Evolutionary conservation across 1,139 yeast species (phyloP).

Genomic region (Diutina scorzettiae): DNA sequence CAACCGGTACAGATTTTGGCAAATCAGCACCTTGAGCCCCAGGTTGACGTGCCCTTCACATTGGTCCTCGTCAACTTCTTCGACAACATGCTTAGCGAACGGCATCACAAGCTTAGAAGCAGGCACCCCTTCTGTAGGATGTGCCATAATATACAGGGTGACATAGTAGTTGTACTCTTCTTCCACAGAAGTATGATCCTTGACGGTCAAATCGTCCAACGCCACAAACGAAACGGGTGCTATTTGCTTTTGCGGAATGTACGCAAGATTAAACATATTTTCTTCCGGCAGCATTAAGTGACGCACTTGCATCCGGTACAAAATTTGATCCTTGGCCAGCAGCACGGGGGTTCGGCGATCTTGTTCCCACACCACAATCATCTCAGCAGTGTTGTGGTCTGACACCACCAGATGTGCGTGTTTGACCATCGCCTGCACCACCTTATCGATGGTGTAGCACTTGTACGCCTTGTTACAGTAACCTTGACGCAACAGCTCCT

Average conservation of each 20-base stretch:
- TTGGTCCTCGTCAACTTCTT: constrained; percentile 43
- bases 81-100: constrained; percentile 52
- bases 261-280: constrained; percentile 81
- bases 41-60: constrained; percentile 60
- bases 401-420: constrained; percentile 73
- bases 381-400: constrained; percentile 75
- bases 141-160: constrained; percentile 86
- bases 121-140: constrained; percentile 95
- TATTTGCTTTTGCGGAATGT: constrained; percentile 37
- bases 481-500: constrained; percentile 90
- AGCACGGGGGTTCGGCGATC: constrained; percentile 58
- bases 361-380: constrained; percentile 66
- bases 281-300: constrained; percentile 74
- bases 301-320: constrained; percentile 83
- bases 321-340: constrained; percentile 76
- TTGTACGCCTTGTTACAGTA: constrained; percentile 89
- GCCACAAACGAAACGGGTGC: constrained; percentile 80
- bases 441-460: constrained; percentile 86
- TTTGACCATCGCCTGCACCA: constrained; percentile 79
- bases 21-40: constrained; percentile 69
- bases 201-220: constrained; percentile 75
- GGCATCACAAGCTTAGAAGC: constrained; percentile 67
- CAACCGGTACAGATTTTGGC: constrained; percentile 68
- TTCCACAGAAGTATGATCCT: constrained; percentile 62
- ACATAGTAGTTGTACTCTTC: constrained; percentile 88